phyloP scores from a whole-genome alignment of 208 protist genomes.

The Endotrypanum monterogeii region DNA sequence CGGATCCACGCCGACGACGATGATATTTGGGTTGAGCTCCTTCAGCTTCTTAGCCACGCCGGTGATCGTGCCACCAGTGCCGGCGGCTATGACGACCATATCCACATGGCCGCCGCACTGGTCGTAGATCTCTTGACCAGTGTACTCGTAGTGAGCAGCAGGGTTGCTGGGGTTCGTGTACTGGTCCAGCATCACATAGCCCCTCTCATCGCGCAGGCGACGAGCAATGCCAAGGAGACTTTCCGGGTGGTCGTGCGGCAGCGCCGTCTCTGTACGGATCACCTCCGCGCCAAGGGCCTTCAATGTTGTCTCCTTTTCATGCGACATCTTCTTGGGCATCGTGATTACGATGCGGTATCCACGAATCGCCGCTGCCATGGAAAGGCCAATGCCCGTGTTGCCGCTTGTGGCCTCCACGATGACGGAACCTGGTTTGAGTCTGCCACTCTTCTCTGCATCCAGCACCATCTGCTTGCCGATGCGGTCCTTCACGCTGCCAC shows the following conservation, averaged over 20 bases:
- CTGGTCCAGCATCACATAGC: slow-evolving; percentile 96
- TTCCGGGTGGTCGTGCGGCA: slow-evolving; percentile 95
- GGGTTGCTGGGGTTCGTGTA: slow-evolving; percentile 97
- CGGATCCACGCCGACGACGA: slow-evolving; percentile 97
- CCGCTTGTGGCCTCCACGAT: slow-evolving; percentile 98
- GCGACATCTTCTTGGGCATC: slow-evolving; percentile 98
- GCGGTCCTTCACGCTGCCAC: slow-evolving; percentile 98
- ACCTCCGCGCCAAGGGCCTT: slow-evolving; percentile 95
- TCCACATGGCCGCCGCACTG: slow-evolving; percentile 96
- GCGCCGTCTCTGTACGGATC: slow-evolving; percentile 96
- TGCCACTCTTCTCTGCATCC: slow-evolving; percentile 92
- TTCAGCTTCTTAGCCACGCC: slow-evolving; percentile 90
- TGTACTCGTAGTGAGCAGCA: slow-evolving; percentile 95
- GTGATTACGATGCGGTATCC: slow-evolving; percentile 98
- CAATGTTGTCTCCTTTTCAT: slow-evolving; percentile 96
- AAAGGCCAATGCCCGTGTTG: slow-evolving; percentile 96
- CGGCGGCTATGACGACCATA: slow-evolving; percentile 94
- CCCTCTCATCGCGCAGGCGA: slow-evolving; percentile 93
- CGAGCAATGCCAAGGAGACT: slow-evolving; percentile 96
- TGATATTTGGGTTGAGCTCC: slow-evolving; percentile 63
- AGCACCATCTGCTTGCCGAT: slow-evolving; percentile 97
- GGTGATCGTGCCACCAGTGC: slow-evolving; percentile 97
- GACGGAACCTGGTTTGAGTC: slow-evolving; percentile 93
- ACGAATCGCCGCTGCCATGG: slow-evolving; percentile 93
- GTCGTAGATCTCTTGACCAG: slow-evolving; percentile 95